Evolutionary conservation across 2,329 filamentous ascomycete species (phyloP), one percentile per base, ranked within the genome.

Genomic region (Seiridium unicorne): DNA sequence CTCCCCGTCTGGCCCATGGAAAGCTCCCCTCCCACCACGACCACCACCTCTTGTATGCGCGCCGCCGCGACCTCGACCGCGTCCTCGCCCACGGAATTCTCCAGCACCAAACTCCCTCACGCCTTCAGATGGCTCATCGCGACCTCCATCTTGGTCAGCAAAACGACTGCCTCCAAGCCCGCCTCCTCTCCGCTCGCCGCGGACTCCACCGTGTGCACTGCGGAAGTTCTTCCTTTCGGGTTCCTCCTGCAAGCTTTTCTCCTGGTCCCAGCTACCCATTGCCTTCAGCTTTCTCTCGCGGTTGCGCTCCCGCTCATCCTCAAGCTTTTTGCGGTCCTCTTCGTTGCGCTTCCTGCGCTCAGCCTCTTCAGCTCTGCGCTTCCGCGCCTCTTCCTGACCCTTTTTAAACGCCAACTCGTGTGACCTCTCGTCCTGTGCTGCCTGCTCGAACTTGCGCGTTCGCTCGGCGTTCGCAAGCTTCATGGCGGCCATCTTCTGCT

Each of bases 251-350:
- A 79, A 74, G 9, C 72, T 74, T 72, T 87, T 87, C 46, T 84
- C 84, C 67, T 84, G 80, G 61, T 88, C 85, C 86, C 85, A 88
- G 63, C 77, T 80, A 48, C 76, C 74, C 74, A 87, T 80, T 0
- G 85, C 85, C 64, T 83, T 83, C 26, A 88, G 76, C 69, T 88
- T 88, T 55, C 85, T 74, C 72, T 86, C 84, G 7, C 85, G 72
- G 67, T 88, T 88, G 64, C 79, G 80, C 32, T 81, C 83, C 10
- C 86, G 79, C 74, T 88, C 86, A 44, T 86, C 84, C 34, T 87
- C 84, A 63, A 85, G 76, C 63, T 77, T 77, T 36, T 76, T 75
- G 31, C 79, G 72, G 56, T 84, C 80, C 63, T 82, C 83, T 11
- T 86, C 84, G 51, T 77, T 79, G n/a, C 77, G 75, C 58, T 76